Evolutionary conservation across 139 green algal species (phyloP).

Genomic region (Coelastrella sp.): DNA sequence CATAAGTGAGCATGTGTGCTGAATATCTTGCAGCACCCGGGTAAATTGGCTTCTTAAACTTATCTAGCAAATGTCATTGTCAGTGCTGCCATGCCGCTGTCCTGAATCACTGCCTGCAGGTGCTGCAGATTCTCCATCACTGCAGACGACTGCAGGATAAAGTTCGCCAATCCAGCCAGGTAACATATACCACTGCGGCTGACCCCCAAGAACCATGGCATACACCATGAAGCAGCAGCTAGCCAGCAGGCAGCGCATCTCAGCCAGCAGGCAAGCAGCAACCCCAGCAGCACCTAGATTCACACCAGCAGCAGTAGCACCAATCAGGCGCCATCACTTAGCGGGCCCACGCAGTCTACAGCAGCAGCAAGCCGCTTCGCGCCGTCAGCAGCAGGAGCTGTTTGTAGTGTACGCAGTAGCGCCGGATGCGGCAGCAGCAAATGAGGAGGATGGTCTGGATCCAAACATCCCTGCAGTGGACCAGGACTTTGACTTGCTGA

Average conservation of each 20-base stretch:
- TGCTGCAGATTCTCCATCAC: too few relatives aligned
- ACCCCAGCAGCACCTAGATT: not conserved
- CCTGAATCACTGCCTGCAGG: too few relatives aligned
- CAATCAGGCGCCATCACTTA: not conserved
- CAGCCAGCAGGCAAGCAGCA: not conserved
- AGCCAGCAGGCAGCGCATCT: not conserved
- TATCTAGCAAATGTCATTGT: too few relatives aligned
- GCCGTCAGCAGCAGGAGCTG: conserved; percentile 1
- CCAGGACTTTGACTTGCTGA: conserved; percentile 69
- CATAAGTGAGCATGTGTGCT: not conserved
- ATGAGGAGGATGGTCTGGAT: not conserved
- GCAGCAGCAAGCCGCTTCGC: not conserved
- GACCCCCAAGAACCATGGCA: not conserved
- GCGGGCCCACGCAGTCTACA: not conserved
- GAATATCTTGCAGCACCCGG: too few relatives aligned
- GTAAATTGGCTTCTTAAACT: too few relatives aligned
- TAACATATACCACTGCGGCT: too few relatives aligned
- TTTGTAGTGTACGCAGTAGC: conserved; percentile 21
- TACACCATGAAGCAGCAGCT: not conserved
- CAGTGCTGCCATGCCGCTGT: too few relatives aligned
- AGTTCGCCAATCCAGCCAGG: too few relatives aligned
- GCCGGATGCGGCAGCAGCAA: conserved; percentile 7
- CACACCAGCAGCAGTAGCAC: conserved; percentile 1
- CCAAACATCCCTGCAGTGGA: conserved; percentile 39
- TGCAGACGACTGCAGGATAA: too few relatives aligned